Percentiles rank a stretch among this genome's conserved stretches.
Conservation (phyloP, 441 rosid genomes). For the Pelargonium myrrhifolium region DNA sequence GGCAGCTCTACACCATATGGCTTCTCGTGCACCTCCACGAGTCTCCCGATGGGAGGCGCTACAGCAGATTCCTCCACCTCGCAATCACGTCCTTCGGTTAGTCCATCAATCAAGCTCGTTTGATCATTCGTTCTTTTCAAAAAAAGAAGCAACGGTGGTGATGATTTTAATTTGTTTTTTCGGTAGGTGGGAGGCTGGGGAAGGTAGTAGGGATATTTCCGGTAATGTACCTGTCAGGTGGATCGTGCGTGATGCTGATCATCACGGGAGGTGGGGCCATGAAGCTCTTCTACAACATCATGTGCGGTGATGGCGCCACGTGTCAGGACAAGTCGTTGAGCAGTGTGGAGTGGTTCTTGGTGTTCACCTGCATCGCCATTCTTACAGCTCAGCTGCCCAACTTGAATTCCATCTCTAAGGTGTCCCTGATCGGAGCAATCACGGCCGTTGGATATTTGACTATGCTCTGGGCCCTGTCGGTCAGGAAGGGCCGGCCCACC, state of each 20-base stretch:
- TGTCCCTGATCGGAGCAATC: constrained; percentile 34
- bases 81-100: constrained; percentile 44
- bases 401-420: constrained; percentile 31
- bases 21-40: constrained; percentile 50
- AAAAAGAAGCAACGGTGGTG: neutral
- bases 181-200: constrained; percentile 40
- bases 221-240: constrained; percentile 58
- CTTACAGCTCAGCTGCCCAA: constrained; percentile 36
- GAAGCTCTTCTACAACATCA: constrained; percentile 24
- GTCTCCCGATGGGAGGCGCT: constrained; percentile 26
- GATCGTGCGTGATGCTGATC: constrained; percentile 39
- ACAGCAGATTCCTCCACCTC: constrained; percentile 45
- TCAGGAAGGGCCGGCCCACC: constrained; percentile 23
- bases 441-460: constrained; percentile 29
- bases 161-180: neutral
- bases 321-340: constrained; percentile 21
- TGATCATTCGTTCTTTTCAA: too few species aligned
- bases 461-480: constrained; percentile 31
- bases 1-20: constrained; percentile 56
- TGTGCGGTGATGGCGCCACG: constrained; percentile 16
- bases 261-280: constrained; percentile 37
- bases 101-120: constrained; percentile 3
- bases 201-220: constrained; percentile 44
- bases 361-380: constrained; percentile 37
- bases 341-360: constrained; percentile 34